These are phyloP conservation scores for Penicillium psychrofluorescens DNA, from an alignment of 495 filamentous ascomycete species.

Conservation along the genomic window DNA sequence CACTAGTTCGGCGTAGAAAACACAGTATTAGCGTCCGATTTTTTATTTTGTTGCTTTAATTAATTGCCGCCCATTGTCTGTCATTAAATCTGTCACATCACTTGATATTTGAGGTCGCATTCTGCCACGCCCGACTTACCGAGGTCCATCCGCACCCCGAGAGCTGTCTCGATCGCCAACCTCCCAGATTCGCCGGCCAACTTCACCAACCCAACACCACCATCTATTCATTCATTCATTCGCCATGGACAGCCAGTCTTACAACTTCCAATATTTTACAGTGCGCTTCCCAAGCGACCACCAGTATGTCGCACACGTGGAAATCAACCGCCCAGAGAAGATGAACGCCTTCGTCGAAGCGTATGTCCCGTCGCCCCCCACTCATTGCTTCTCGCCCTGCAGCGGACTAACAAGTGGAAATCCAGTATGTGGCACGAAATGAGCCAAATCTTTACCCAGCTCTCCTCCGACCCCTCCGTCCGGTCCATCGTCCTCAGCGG, in stretches of 20 bases:
- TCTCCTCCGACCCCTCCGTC: conserved; percentile 65
- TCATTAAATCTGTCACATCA: no score
- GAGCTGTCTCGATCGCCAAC: no score
- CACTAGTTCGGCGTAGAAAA: background rate
- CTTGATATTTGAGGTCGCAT: no score
- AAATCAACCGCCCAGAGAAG: conserved; percentile 86
- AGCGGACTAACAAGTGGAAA: no score
- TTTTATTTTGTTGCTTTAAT: no score
- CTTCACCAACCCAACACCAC: no score
- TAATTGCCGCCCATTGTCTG: no score
- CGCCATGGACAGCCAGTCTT: background rate
- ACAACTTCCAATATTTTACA: conserved; percentile 64
- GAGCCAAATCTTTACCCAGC: conserved; percentile 58
- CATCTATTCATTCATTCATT: background rate
- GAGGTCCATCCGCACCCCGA: no score
- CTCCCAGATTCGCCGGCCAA: no score
- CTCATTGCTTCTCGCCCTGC: background rate
- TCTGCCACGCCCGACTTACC: no score
- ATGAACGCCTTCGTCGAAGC: conserved; percentile 82
- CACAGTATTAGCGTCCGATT: no score
- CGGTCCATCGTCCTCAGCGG: conserved; percentile 78
- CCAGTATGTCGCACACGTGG: conserved; percentile 77
- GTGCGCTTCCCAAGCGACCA: conserved; percentile 58
- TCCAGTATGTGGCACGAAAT: conserved; percentile 83
- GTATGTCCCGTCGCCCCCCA: conserved; percentile 26